phyloP scores from a whole-genome alignment of 345 rosid species.

The Pistacia atlantica region DNA sequence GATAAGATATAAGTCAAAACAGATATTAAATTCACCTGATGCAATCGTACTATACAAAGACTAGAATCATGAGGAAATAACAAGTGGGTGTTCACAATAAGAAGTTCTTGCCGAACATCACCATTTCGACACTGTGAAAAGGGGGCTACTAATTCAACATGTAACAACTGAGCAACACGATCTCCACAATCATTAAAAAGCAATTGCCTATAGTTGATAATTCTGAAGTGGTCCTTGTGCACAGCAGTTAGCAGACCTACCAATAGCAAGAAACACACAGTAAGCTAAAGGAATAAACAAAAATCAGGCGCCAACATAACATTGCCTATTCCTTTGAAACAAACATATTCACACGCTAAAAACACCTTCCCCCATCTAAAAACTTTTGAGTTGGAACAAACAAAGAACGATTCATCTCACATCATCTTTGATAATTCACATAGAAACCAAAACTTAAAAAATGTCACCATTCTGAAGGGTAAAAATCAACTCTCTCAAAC shows the following conservation, averaged over 20 bases:
- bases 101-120: slow-evolving; percentile 52
- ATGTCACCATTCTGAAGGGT: background rate
- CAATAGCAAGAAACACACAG: background rate
- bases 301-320: background rate
- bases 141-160: slow-evolving; percentile 56
- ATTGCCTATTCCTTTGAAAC: background rate
- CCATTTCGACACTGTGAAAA: slow-evolving; percentile 31
- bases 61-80: slow-evolving; percentile 89
- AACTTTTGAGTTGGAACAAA: too few species aligned
- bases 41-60: slow-evolving; percentile 67
- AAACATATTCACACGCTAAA: background rate
- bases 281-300: background rate
- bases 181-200: slow-evolving; percentile 81
- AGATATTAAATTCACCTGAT: slow-evolving; percentile 46
- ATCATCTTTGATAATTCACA: background rate
- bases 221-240: slow-evolving; percentile 69
- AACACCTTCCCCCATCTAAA: background rate
- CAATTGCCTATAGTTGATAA: slow-evolving; percentile 67
- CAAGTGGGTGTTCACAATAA: slow-evolving; percentile 92
- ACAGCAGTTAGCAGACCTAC: slow-evolving; percentile 83
- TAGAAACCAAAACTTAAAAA: background rate
- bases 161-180: slow-evolving; percentile 74
- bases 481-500: too few species aligned
- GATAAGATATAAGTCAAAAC: background rate
- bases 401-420: background rate